phyloP scores from a whole-genome alignment of 352 stramenopile genomes.

The Blastocystis hominis region DNA sequence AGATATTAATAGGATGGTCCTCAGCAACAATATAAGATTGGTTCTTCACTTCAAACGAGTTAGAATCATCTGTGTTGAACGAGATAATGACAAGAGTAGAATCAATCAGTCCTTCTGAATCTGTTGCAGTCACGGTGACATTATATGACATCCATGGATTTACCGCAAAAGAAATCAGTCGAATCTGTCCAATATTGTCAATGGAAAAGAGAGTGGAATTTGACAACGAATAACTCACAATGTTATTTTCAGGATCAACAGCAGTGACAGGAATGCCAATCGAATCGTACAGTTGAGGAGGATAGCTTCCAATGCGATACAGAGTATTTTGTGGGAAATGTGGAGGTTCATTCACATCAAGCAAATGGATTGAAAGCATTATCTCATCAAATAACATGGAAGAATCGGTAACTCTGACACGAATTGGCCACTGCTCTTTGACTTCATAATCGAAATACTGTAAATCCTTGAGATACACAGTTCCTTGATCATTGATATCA shows the following conservation, averaged over 20 bases:
- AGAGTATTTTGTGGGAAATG: background rate
- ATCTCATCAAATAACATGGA: background rate
- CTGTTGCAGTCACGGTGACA: background rate
- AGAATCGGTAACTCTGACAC: background rate
- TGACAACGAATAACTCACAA: background rate
- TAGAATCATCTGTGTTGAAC: background rate
- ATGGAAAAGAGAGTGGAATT: background rate
- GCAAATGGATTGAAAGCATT: background rate
- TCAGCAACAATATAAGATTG: background rate
- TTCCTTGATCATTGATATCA: background rate
- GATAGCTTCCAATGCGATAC: background rate
- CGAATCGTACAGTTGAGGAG: background rate
- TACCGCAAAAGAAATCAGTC: background rate
- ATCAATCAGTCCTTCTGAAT: background rate
- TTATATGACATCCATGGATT: background rate
- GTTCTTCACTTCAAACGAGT: background rate
- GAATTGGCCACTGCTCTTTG: background rate
- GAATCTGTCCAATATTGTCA: constrained; percentile 15
- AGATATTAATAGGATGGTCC: background rate
- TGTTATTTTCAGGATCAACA: background rate
- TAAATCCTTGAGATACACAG: background rate
- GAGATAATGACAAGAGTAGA: background rate
- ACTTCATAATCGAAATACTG: background rate
- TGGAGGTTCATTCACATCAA: background rate
- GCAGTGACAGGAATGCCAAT: background rate